Evolutionary conservation across 768 basidiomycete genomes (phyloP), one percentile per base, ranked within the genome.

Genomic region (Tephrocybe sp.): DNA sequence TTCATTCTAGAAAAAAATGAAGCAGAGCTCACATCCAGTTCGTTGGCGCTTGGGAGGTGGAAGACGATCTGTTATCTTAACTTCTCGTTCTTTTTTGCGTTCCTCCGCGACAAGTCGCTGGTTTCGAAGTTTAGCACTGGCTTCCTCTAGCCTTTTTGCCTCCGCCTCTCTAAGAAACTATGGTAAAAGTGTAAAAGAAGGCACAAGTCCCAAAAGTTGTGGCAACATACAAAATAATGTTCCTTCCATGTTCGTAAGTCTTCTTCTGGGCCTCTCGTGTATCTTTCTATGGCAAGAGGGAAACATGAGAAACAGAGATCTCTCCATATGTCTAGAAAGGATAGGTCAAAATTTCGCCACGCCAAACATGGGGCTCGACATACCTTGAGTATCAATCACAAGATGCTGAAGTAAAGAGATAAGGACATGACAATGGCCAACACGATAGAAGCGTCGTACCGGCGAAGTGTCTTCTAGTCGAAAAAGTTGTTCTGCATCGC

Each of bases 21-120:
- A 51, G 48, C 38, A 36, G 10, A 25, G 63, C 82, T 65, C 68
- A 87, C 86, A 88, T 62, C 71, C 72, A 40, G 61, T 68, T 48
- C 78, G 80, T 28, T 74, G 59, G 45, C 88, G 85, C 69, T 89
- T 90, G 24, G 76, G 58, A 18, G 81, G 84, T 23, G 87, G 88
- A 12, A 87, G 57, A 56, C 72, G 78, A 66, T 88, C 86, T 15
- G 87, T 91, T 46, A 84, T 60, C 65, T 89, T 90, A 52, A 93
- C 79, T 67, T 86, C 84, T 52, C 83, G 77, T 66, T 87, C 86
- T 66, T 78, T 88, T 73, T 86, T 90, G 56, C 83, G 84, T 62
- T 86, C 83, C 32, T 85, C 86, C 10, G 79, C 85, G 64, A 86
- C 83, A 61, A 80, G 74, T 17, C 88, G 82, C 60, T 85, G 81